These are phyloP conservation scores for Paxillus ammoniavirescens DNA, from an alignment of 768 basidiomycete genomes.

Conservation along the genomic window DNA sequence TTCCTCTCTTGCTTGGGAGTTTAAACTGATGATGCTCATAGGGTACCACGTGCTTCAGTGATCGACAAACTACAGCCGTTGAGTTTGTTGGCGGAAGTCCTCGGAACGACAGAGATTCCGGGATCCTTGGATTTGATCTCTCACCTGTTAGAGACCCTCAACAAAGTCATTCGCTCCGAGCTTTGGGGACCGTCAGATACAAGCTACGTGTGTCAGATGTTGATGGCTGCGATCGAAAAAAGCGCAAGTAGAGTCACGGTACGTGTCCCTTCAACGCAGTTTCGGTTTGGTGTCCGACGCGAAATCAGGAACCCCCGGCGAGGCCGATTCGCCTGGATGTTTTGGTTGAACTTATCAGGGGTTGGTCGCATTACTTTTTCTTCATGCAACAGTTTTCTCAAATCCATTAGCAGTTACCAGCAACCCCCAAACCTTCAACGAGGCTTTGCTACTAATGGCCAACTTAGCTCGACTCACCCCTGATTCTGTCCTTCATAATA, in stretches of 20 bases:
- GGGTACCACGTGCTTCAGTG: conserved; percentile 24
- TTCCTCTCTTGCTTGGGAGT: not conserved
- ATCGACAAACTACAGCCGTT: conserved; percentile 47
- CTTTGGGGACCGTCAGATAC: conserved; percentile 60
- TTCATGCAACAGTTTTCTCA: not conserved
- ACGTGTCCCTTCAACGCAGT: conserved; percentile 15
- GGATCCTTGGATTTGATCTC: conserved; percentile 73
- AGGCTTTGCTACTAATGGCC: conserved; percentile 86
- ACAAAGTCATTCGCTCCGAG: conserved; percentile 57
- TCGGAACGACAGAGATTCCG: conserved; percentile 61
- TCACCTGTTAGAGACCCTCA: conserved; percentile 69
- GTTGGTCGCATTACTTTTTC: conserved; percentile 34
- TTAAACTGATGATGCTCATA: conserved; percentile 1
- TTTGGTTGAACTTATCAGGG: conserved; percentile 82
- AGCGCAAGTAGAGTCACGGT: conserved; percentile 58
- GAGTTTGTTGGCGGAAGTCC: conserved; percentile 64
- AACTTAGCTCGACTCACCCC: conserved; percentile 81
- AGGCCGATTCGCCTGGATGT: conserved; percentile 76
- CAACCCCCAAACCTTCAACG: conserved; percentile 94
- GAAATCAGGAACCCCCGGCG: conserved; percentile 50
- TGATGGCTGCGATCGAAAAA: conserved; percentile 80
- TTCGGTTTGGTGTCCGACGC: not conserved
- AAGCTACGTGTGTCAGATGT: conserved; percentile 76
- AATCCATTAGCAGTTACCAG: conserved; percentile 58
- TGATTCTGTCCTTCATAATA: conserved; percentile 87